Base-by-base conservation (phyloP, 345 rosid genomes). In the Jatropha curcas region DNA sequence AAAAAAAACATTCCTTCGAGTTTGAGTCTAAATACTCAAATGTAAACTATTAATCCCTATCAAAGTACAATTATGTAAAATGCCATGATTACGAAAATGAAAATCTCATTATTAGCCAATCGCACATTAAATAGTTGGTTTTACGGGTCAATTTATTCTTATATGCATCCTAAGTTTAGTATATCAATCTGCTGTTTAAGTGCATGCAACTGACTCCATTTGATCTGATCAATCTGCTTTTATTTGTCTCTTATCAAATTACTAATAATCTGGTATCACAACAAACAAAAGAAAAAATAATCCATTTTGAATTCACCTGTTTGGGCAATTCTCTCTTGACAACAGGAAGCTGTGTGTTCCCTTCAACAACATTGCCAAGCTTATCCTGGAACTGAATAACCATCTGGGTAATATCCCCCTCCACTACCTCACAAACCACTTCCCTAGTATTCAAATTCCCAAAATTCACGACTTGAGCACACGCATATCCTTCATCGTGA, bases 361-460 rank as follows among this genome's bases (percentile, higher is more conserved):
- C 98, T 81, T 94, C 98, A 65, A 92, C 92, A 5, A 90, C 88
- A 88, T 92, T 92, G 25, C 98, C 98, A 67, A 94, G 89, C 88
- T 94, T 94, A 81, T 94, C 98, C 75, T 84, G 95, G 80, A 86
- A 94, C 83, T 92, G 98, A 34, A 94, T 82, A 34, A 80, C 79
- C 56, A 92, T 65, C 87, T 91, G 97, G 11, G 98, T 92, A 22
- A 94, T 81, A 74, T 94, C 98, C 61, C 98, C 98, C 89, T 94
- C 98, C 72, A 92, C 97, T 70, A 92, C 96, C 85, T 95, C 98
- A 82, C 99, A 96, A 52, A 96, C 99, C 57, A 96, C 97, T 81
- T 93, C 99, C 67, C 84, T 89, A 0, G 98, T 91, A 72, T 93
- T 91, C 89, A 93, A 83, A 73, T 96, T 96, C 71, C 99, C 97